Evolutionary conservation across 768 basidiomycete genomes (phyloP).

Genomic region (Nidula microcarpa): DNA sequence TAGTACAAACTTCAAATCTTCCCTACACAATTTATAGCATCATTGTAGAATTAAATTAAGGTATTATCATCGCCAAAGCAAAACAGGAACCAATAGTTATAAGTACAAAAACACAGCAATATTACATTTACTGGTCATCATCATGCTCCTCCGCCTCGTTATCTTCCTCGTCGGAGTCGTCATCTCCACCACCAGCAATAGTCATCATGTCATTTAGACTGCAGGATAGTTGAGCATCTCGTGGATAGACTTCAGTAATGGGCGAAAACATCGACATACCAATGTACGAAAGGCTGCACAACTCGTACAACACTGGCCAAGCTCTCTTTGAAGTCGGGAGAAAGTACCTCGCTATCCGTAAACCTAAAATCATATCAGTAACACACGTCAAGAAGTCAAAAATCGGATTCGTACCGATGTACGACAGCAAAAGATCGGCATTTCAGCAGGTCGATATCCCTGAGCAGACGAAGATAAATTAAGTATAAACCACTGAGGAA

Average conservation of each 20-base stretch:
- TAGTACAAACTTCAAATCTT: too few species aligned
- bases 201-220: conserved; percentile 55
- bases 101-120: too few species aligned
- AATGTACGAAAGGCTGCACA: conserved; percentile 76
- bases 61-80: too few species aligned
- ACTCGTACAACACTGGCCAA: conserved; percentile 52
- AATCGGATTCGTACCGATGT: conserved; percentile 38
- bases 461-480: conserved; percentile 16
- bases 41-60: too few species aligned
- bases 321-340: conserved; percentile 60
- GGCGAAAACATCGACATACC: conserved; percentile 35
- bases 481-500: background rate
- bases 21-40: too few species aligned
- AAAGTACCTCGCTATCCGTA: conserved; percentile 68
- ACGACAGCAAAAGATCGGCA: conserved; percentile 74
- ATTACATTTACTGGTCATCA: background rate
- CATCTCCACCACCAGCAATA: conserved; percentile 9
- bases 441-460: conserved; percentile 91
- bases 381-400: conserved; percentile 15
- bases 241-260: background rate
- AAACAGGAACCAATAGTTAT: too few species aligned
- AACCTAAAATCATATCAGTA: conserved; percentile 42
- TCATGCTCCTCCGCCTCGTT: conserved; percentile 6
- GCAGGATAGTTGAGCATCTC: background rate
- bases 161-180: conserved; percentile 5